Base-by-base conservation (phyloP, 2,329 filamentous ascomycete species). In the Hypoxylon sp. region DNA sequence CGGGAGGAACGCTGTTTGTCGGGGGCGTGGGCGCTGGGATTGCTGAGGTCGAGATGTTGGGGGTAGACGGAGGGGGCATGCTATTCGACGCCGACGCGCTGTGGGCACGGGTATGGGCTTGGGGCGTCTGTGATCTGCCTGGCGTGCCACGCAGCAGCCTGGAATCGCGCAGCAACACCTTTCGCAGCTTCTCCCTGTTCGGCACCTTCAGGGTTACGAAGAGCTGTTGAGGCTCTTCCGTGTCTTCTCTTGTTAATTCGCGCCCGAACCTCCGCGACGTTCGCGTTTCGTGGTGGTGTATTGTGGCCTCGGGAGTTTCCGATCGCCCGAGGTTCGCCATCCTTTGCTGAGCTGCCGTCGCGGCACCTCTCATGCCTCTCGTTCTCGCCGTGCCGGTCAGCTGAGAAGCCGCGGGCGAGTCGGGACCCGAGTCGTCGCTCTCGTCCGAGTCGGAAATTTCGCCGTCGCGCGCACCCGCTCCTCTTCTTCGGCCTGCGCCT, bases 391-490 rank as follows among this genome's bases (percentile, higher is more conserved):
- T 97, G 41, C 91, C 92, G 45, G 85, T 81, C 41, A 92, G 77
- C 62, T 90, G 85, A 5, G 89, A 86, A 31, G 89, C 83, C 2
- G 89, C 90, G 2, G 92, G 92, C n/a, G 93, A 97, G 58, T 96
- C 93, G 15, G 89, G 86, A 1, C 83, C 86, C 0, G 92, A 96
- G 56, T 96, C 91, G 54, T 97, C 94, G 71, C 91, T 96, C 23
- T 97, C 92, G 45, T 94, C 91, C 1, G 95, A 94, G 51, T 97
- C 94, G 0, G 92, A 96, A 5, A 87, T 70, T 53, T 95, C 91
- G 55, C 91, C 90, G 62, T 88, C 84, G 42, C 84, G 81, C 33
- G 77, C 77, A 29, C 78, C 78, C 45, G 79, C 73, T 51, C 69
- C 68, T 62, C 88, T 82, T 70, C 87, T 85, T 46, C 83, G 81